Conservation (phyloP, 345 rosid genomes). For the Psidium guajava region DNA sequence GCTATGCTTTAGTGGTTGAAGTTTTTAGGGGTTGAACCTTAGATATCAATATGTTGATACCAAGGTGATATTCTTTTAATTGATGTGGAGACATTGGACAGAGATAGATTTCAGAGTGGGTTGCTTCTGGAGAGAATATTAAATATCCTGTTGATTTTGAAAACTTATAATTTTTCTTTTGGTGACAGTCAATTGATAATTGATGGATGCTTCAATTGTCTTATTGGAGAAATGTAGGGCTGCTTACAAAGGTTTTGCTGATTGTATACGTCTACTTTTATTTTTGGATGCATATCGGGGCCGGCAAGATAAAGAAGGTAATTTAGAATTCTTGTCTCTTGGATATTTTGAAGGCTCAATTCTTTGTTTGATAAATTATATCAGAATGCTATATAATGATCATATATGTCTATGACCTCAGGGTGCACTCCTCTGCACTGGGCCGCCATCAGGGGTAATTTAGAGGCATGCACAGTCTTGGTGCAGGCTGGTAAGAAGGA, state of each 20-base stretch:
- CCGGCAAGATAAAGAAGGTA: constrained; percentile 98
- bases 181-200: background rate
- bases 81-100: background rate
- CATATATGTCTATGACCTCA: constrained; percentile 11
- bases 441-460: constrained; percentile 98
- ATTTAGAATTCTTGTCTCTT: background rate
- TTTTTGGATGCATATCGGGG: constrained; percentile 90
- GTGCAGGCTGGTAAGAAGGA: constrained; percentile 99
- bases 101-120: background rate
- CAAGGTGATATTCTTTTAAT: background rate
- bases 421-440: constrained; percentile 98
- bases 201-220: constrained; percentile 1
- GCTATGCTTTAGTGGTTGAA: background rate
- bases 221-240: constrained; percentile 70
- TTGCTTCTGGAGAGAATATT: background rate
- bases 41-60: background rate
- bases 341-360: background rate
- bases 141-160: background rate
- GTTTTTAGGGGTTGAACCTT: background rate
- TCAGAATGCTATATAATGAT: background rate
- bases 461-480: constrained; percentile 96
- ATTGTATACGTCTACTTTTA: constrained; percentile 84
- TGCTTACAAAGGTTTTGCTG: constrained; percentile 97
- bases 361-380: background rate
- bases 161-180: constrained; percentile 4